Evolutionary conservation across 305 asterid genomes (phyloP).

Genomic region (Solanum aculeatissimum): DNA sequence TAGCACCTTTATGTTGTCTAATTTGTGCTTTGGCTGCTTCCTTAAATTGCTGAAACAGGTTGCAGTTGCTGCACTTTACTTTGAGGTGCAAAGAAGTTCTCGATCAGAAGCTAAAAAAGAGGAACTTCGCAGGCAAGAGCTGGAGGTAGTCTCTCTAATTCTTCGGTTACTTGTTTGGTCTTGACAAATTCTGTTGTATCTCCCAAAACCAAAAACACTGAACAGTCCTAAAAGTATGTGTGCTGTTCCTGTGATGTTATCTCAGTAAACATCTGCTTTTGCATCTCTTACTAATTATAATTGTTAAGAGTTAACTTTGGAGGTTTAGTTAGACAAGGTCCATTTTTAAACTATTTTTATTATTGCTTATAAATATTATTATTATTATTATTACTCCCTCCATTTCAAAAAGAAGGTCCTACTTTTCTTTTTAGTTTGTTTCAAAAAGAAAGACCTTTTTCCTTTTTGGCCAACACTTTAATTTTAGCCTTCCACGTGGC

Average conservation of each 20-base stretch:
- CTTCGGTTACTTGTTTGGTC: background rate
- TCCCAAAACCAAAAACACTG: background rate
- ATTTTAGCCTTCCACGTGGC: too few relatives aligned
- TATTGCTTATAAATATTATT: background rate
- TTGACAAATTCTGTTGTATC: background rate
- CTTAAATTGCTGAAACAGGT: conserved; percentile 28
- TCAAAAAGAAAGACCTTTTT: too few relatives aligned
- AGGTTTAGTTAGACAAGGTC: background rate
- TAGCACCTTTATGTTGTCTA: background rate
- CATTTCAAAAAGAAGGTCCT: too few relatives aligned
- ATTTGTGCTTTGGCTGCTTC: background rate
- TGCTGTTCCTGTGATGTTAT: background rate
- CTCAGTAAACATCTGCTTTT: background rate
- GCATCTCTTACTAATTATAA: background rate
- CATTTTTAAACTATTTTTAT: background rate
- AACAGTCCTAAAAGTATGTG: background rate
- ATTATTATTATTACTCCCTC: background rate
- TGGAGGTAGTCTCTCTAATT: conserved; percentile 48
- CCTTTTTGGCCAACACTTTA: too few relatives aligned
- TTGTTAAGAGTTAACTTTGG: background rate
- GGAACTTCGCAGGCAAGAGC: conserved; percentile 61
- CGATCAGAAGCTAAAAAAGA: conserved; percentile 94
- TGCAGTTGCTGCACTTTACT: conserved; percentile 68
- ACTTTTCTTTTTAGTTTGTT: too few relatives aligned
- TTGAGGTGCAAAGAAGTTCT: conserved; percentile 88